Percentiles rank a stretch among this genome's conserved stretches.
Conservation (phyloP, 2,329 filamentous ascomycete species). For the Anisogramma anomala region DNA sequence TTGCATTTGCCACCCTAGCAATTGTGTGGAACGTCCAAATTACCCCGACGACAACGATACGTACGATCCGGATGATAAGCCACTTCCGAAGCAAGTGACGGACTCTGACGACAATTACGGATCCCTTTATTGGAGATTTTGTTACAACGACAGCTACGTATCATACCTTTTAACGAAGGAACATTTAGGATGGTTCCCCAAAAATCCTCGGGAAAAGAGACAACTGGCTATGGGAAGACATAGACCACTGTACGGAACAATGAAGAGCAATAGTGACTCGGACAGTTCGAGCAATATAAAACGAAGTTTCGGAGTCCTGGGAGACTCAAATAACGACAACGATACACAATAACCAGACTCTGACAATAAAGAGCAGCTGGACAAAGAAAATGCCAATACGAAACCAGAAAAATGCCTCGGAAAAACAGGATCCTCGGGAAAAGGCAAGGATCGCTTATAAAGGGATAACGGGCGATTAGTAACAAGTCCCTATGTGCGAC, state of each 20-base stretch:
- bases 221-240: background rate
- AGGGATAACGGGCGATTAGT: background rate
- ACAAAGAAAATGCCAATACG: too few species aligned
- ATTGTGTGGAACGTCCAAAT: background rate
- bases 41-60: background rate
- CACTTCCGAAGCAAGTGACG: too few species aligned
- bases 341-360: too few species aligned
- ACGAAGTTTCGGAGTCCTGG: too few species aligned
- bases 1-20: background rate
- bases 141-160: background rate
- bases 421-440: too few species aligned
- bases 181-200: background rate
- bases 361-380: too few species aligned
- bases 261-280: background rate
- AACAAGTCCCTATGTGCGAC: too few species aligned
- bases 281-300: too few species aligned
- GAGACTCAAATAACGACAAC: too few species aligned
- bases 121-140: background rate
- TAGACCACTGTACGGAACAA: background rate
- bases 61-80: too few species aligned
- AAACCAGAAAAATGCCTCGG: too few species aligned
- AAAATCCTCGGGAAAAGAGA: background rate
- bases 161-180: background rate
- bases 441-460: too few species aligned
- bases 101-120: background rate